Evolutionary conservation across 306 rosid genomes (phyloP).

Genomic region (Pyrus betulifolia): DNA sequence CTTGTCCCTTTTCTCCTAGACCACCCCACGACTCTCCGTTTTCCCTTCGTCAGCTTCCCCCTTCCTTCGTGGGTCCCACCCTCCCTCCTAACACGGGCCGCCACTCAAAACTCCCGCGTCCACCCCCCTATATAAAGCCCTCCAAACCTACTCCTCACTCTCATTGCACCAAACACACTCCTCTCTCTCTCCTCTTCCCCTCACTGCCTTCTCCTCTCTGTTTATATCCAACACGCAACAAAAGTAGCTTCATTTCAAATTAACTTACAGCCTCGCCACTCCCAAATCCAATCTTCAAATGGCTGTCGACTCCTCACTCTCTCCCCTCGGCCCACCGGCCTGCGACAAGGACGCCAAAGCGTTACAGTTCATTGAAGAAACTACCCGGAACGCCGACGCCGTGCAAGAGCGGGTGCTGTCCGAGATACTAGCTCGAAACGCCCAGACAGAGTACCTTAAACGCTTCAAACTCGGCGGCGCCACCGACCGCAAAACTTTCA

Average conservation of each 20-base stretch:
- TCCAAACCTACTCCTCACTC: neutral
- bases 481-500: slow-evolving; percentile 32
- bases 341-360: slow-evolving; percentile 48
- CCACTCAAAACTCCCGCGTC: neutral
- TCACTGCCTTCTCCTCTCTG: neutral
- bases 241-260: neutral
- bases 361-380: slow-evolving; percentile 41
- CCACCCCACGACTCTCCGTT: slow-evolving; percentile 13
- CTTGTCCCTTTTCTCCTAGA: slow-evolving; percentile 23
- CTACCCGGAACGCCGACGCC: slow-evolving; percentile 41
- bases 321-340: slow-evolving; percentile 47
- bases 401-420: slow-evolving; percentile 35
- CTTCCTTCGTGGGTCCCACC: neutral
- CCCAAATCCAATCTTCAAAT: neutral
- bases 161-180: neutral
- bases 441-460: slow-evolving; percentile 41
- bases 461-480: slow-evolving; percentile 39
- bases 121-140: slow-evolving; percentile 6
- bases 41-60: slow-evolving; percentile 17
- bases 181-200: neutral
- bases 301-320: slow-evolving; percentile 41
- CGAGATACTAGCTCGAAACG: slow-evolving; percentile 36
- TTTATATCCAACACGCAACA: neutral
- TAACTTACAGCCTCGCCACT: neutral
- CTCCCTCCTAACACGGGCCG: neutral